A percentile compares a stretch with the other conserved stretches of the same genome.
Conservation (phyloP, 2,329 filamentous ascomycete genomes). For the Annulohypoxylon truncatum region DNA sequence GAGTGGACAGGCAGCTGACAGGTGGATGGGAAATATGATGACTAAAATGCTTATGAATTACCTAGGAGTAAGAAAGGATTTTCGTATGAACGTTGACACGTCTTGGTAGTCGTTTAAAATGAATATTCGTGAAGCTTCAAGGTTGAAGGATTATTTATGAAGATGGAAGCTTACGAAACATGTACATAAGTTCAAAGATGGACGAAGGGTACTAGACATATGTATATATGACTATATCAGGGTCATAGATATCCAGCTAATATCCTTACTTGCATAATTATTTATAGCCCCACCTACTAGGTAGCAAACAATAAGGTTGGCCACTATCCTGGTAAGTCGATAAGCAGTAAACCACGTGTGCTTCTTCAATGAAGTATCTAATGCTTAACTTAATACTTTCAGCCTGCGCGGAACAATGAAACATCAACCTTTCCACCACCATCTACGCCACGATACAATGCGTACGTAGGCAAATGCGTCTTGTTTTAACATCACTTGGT, state of each 20-base stretch:
- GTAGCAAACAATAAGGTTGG: background rate
- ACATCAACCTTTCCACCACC: conserved; percentile 14
- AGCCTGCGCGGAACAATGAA: conserved; percentile 19
- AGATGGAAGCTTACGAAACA: background rate
- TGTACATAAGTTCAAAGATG: background rate
- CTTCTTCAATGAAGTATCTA: background rate
- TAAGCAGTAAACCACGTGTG: conserved; percentile 7
- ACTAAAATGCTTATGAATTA: background rate
- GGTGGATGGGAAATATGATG: background rate
- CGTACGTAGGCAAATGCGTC: conserved; percentile 4
- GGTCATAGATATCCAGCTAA: background rate
- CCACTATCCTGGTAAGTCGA: background rate
- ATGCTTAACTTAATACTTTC: conserved; percentile 7
- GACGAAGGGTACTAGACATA: background rate
- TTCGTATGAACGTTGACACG: background rate
- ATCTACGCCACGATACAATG: conserved; percentile 19
- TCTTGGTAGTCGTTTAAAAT: background rate
- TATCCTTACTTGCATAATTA: background rate
- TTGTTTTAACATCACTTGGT: conserved; percentile 2
- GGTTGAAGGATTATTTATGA: background rate
- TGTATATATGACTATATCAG: background rate
- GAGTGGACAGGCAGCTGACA: background rate
- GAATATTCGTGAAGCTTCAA: background rate
- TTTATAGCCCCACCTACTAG: background rate
- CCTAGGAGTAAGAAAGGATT: background rate